Conservation (phyloP, 768 basidiomycete genomes). For the Auriculariales sp. region DNA sequence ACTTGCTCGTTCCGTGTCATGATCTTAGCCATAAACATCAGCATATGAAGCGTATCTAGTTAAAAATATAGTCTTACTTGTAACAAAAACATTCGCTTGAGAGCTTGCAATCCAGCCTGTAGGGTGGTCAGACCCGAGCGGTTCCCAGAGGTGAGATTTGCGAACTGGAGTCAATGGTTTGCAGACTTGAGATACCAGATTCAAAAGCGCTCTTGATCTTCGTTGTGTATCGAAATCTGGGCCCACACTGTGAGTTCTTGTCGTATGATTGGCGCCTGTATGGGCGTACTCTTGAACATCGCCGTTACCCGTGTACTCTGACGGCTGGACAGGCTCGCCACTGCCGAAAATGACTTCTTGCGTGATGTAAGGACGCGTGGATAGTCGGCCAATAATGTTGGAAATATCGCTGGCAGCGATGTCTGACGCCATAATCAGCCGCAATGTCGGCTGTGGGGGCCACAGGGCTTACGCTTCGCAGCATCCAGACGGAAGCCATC, state of each 20-base stretch:
- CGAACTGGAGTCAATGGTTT: conserved; percentile 26
- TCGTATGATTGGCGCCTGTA: not conserved
- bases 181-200: conserved; percentile 34
- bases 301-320: conserved; percentile 40
- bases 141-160: conserved; percentile 23
- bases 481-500: conserved; percentile 53
- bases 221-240: conserved; percentile 43
- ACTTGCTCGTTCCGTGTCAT: conserved; percentile 48
- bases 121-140: not conserved
- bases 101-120: conserved; percentile 43
- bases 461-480: conserved; percentile 35
- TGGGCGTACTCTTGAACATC: conserved; percentile 46
- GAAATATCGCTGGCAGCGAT: conserved; percentile 37
- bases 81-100: conserved; percentile 46
- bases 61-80: not conserved
- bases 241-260: not conserved
- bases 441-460: not conserved
- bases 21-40: conserved; percentile 25
- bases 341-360: conserved; percentile 39
- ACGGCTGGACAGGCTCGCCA: conserved; percentile 39
- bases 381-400: conserved; percentile 35
- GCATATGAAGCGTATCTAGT: not conserved
- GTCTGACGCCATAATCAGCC: conserved; percentile 23
- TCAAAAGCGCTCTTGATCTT: conserved; percentile 38
- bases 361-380: conserved; percentile 35